phyloP scores from a whole-genome alignment of 345 rosid genomes.

The Gossypium turneri region DNA sequence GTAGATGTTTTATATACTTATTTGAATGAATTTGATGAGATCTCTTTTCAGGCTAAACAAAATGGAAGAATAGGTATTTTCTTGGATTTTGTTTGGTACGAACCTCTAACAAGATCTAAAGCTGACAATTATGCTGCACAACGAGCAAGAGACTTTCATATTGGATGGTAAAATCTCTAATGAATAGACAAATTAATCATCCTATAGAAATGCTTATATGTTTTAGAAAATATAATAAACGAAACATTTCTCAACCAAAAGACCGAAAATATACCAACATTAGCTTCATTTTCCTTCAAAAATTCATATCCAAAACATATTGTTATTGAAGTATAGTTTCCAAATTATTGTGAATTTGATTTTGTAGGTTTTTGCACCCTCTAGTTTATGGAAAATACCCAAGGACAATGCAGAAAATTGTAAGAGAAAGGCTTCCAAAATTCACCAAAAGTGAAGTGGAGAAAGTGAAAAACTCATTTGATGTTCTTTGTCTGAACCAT shows the following conservation, averaged over 20 bases:
- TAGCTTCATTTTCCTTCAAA: no score
- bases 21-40: not conserved
- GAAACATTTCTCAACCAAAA: no score
- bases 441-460: constrained; percentile 39
- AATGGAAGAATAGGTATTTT: constrained; percentile 85
- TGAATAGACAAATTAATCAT: no score
- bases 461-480: constrained; percentile 81
- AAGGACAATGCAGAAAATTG: no score
- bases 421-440: no score
- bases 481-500: constrained; percentile 80
- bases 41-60: constrained; percentile 47
- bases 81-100: constrained; percentile 89
- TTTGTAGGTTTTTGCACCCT: no score
- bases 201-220: no score
- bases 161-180: constrained; percentile 63
- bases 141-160: constrained; percentile 89
- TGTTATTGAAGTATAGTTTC: constrained; percentile 39
- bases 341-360: constrained; percentile 39
- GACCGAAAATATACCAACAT: no score
- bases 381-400: no score
- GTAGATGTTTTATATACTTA: not conserved
- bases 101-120: constrained; percentile 78
- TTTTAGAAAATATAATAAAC: no score
- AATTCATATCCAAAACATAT: no score
- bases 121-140: constrained; percentile 89